Evolutionary conservation across 139 green algal species (phyloP), one percentile per base, ranked within the genome.

Genomic region (Prasinococcaceae sp.): DNA sequence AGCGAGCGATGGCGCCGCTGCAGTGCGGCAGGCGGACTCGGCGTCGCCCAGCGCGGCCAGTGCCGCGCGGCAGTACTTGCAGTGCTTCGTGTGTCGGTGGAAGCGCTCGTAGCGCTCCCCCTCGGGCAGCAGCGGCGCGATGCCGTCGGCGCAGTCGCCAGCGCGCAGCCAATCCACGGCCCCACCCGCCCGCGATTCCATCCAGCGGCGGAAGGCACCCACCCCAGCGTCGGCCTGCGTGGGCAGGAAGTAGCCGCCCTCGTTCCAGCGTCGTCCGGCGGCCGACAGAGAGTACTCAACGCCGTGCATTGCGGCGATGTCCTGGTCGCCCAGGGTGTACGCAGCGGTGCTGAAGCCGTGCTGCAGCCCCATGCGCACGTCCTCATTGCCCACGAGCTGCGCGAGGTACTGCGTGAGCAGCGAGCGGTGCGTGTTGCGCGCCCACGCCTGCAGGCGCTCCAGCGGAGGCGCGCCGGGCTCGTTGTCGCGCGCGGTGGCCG

Each of bases 261-360:
- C 12, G 4, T 57, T 57, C 49, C 49, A 57, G 23, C 10, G 9
- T 20, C 22, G n/a, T 10, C 33, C 19, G 6, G 12, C 23, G 4
- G n/a, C 24, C 30, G 45, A 23, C 49, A 57, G 45, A 1, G 38
- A 35, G n/a, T 38, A 23, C 24, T 57, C 49, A 23, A 57, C 49
- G 32, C 49, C 49, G 49, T 57, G 49, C 49, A 57, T 57, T 5
- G 49, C 49, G 9, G 20, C 20, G 35, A 57, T 57, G 35, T 57
- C 49, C 25, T 57, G 49, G 22, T 57, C 35, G 14, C 49, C 49
- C 3, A 57, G 49, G 9, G 27, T 47, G 49, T 57, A 57, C 49
- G 49, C 49, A 22, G 17, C 20, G 4, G 2, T 27, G 17, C 49
- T 36, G 14, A 22, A 35, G 30, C 49, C 49, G 49, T 57, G 49